Conservation (phyloP, 495 filamentous ascomycete genomes). For the Oidiodendron maius region DNA sequence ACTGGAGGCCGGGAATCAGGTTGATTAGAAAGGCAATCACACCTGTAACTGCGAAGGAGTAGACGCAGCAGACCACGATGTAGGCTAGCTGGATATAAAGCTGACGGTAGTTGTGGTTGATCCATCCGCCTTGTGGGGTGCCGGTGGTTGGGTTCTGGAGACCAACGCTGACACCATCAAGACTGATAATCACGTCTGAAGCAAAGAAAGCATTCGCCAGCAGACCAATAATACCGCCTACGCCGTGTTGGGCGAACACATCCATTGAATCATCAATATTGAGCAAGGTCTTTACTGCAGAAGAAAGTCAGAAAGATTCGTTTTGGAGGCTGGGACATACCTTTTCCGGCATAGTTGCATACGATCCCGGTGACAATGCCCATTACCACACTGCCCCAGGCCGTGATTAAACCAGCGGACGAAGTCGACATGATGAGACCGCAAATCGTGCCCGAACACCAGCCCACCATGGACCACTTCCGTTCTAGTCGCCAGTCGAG, state of each 20-base stretch:
- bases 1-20: constrained; percentile 77
- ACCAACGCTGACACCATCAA: constrained; percentile 87
- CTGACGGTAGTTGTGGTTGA: constrained; percentile 81
- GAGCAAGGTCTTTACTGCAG: no score
- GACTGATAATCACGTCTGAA: no score
- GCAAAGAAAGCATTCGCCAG: constrained; percentile 87
- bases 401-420: constrained; percentile 74
- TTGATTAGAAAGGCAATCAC: constrained; percentile 80
- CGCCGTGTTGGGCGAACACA: constrained; percentile 86
- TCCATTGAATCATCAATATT: constrained; percentile 85
- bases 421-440: constrained; percentile 92
- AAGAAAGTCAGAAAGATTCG: no score
- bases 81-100: constrained; percentile 89
- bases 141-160: constrained; percentile 87
- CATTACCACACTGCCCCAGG: constrained; percentile 84
- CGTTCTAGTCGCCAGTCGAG: constrained; percentile 93
- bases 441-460: constrained; percentile 83
- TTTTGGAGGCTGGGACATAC: no score
- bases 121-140: constrained; percentile 62
- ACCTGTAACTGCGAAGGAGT: constrained; percentile 76
- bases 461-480: no score
- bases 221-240: constrained; percentile 87
- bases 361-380: constrained; percentile 74
- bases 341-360: constrained; percentile 95
- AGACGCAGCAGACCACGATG: constrained; percentile 66